Conservation (phyloP, 176 grass and related monocot genomes). For the Rhynchospora breviuscula region DNA sequence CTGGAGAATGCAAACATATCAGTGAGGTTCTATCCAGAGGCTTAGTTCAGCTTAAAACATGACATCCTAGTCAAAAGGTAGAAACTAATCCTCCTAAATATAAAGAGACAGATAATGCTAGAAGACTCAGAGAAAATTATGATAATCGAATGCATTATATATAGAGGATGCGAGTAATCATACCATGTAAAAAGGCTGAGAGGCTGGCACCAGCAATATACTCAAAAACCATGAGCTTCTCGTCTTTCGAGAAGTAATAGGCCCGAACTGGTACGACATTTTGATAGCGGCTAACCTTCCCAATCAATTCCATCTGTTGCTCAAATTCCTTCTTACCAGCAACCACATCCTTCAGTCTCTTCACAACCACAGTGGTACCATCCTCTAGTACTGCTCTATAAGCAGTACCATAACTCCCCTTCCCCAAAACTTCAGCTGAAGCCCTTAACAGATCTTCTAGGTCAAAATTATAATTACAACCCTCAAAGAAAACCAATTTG, state of each 20-base stretch:
- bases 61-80: background rate
- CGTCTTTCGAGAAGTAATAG: constrained; percentile 99
- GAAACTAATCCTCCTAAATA: background rate
- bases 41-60: background rate
- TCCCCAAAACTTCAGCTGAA: constrained; percentile 93
- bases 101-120: background rate
- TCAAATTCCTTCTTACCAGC: constrained; percentile 96
- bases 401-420: constrained; percentile 89
- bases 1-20: background rate
- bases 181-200: constrained; percentile 84
- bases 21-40: background rate
- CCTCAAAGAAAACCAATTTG: constrained; percentile 88
- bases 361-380: constrained; percentile 72
- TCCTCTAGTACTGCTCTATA: constrained; percentile 92
- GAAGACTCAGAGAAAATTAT: background rate
- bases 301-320: constrained; percentile 88
- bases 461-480: constrained; percentile 88
- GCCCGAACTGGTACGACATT: constrained; percentile 65
- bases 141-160: background rate
- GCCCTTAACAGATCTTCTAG: constrained; percentile 89
- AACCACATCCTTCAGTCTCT: constrained; percentile 86
- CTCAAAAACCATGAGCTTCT: constrained; percentile 95
- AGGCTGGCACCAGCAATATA: constrained; percentile 61
- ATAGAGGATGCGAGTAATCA: constrained; percentile 8
- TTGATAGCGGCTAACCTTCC: constrained; percentile 61